Percentiles rank a stretch among this genome's conserved stretches.
phyloP scores from a whole-genome alignment of 495 filamentous ascomycete species.

The Lindgomyces ingoldianus region DNA sequence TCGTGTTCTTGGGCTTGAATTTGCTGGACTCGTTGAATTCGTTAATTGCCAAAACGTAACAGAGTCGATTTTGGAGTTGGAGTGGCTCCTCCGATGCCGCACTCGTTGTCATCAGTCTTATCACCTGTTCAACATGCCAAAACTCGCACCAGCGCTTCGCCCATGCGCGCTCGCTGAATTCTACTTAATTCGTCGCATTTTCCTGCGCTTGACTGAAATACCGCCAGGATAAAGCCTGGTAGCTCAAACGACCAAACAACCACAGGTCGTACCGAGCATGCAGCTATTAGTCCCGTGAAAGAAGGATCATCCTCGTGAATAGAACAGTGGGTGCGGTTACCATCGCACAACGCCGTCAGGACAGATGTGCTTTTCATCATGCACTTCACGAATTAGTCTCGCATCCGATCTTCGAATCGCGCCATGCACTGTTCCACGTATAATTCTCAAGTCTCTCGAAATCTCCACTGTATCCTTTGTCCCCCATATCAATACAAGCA shows the following conservation, averaged over 20 bases:
- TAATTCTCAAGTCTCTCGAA: neutral
- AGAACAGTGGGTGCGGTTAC: too few species aligned
- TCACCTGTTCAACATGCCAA: too few species aligned
- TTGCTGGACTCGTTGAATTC: too few species aligned
- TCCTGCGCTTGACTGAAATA: neutral
- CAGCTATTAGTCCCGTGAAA: neutral
- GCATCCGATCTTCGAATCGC: too few species aligned
- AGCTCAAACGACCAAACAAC: neutral
- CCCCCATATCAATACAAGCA: neutral
- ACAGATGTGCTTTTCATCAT: neutral
- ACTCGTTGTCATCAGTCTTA: too few species aligned
- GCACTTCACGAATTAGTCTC: neutral
- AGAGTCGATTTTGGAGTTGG: too few species aligned
- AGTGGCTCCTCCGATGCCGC: too few species aligned
- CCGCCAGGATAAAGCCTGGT: neutral
- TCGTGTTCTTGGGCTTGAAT: neutral
- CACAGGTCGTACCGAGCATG: neutral
- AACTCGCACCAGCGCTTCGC: neutral
- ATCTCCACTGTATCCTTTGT: neutral
- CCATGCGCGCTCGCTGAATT: neutral
- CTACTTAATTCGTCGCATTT: neutral
- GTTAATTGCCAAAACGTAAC: too few species aligned
- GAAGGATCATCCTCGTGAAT: neutral
- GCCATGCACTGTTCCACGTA: too few species aligned
- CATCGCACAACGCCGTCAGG: neutral